phyloP scores from a whole-genome alignment of 345 rosid genomes.

The Dimocarpus longan region DNA sequence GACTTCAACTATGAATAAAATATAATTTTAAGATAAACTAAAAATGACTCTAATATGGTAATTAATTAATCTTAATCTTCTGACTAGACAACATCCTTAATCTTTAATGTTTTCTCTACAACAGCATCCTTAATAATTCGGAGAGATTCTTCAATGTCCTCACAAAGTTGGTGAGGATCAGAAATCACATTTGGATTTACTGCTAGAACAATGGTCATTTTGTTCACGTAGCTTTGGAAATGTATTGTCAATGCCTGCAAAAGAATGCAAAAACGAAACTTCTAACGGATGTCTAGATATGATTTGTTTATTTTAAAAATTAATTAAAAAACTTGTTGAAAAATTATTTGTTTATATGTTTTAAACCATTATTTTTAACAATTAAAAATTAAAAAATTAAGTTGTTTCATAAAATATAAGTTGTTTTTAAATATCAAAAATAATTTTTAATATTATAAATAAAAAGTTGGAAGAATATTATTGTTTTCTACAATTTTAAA shows the following conservation, averaged over 20 bases:
- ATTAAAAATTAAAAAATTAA: no score
- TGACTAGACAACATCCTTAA: neutral
- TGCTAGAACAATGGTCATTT: conserved; percentile 62
- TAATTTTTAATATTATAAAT: no score
- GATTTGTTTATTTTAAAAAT: neutral
- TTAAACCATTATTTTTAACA: no score
- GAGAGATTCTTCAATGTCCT: conserved; percentile 60
- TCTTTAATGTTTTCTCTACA: neutral
- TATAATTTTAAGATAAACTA: no score
- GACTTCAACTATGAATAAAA: no score
- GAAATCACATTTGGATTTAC: conserved; percentile 71
- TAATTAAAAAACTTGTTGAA: neutral
- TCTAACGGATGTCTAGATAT: neutral
- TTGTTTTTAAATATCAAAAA: no score
- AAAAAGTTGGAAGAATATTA: no score
- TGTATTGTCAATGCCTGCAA: conserved; percentile 79
- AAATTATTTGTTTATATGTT: no score
- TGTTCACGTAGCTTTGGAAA: conserved; percentile 72
- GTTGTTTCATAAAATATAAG: no score
- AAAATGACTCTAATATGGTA: neutral
- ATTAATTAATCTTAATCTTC: no score
- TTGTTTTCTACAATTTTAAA: no score
- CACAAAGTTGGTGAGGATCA: conserved; percentile 63
- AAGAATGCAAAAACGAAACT: neutral
- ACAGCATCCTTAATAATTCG: conserved; percentile 45